Evolutionary conservation across 202 grass and related monocot genomes (phyloP).

Genomic region (Setaria viridis): DNA sequence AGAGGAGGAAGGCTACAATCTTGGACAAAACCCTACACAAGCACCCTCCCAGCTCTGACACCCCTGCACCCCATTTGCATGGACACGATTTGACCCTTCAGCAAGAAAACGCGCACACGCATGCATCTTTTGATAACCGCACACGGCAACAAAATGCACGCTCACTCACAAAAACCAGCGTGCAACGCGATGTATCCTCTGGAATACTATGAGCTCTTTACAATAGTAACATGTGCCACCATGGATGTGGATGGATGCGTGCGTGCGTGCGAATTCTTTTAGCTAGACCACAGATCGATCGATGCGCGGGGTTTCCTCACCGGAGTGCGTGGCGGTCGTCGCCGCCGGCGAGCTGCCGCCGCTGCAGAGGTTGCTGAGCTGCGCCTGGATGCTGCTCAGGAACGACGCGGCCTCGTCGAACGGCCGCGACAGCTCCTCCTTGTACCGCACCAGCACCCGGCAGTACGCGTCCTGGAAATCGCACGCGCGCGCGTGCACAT

Average conservation of each 20-base stretch:
- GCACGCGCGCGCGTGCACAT: conserved; percentile 25
- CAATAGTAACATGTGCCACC: background rate
- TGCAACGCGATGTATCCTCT: conserved; percentile 14
- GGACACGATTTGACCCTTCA: conserved; percentile 92
- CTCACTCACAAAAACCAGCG: background rate
- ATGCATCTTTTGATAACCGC: conserved; percentile 39
- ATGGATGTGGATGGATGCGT: background rate
- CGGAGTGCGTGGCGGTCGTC: conserved; percentile 43
- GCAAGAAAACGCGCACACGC: conserved; percentile 28
- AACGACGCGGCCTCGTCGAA: conserved; percentile 84
- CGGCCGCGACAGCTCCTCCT: conserved; percentile 81
- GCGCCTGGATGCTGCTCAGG: conserved; percentile 76
- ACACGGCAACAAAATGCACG: conserved; percentile 14
- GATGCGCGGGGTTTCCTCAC: conserved; percentile 13
- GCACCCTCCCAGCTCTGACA: conserved; percentile 63
- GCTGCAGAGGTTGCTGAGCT: conserved; percentile 81
- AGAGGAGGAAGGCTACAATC: conserved; percentile 39
- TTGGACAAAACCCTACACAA: conserved; percentile 64
- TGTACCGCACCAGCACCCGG: conserved; percentile 71
- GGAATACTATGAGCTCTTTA: background rate
- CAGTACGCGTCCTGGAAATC: conserved; percentile 74
- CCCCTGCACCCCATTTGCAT: conserved; percentile 85
- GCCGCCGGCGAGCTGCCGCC: conserved; percentile 41
- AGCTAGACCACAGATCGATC: background rate
- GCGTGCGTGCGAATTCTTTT: background rate